Evolutionary conservation across 768 basidiomycete genomes (phyloP), one percentile per base, ranked within the genome.

Genomic region (Boletellus sp.): DNA sequence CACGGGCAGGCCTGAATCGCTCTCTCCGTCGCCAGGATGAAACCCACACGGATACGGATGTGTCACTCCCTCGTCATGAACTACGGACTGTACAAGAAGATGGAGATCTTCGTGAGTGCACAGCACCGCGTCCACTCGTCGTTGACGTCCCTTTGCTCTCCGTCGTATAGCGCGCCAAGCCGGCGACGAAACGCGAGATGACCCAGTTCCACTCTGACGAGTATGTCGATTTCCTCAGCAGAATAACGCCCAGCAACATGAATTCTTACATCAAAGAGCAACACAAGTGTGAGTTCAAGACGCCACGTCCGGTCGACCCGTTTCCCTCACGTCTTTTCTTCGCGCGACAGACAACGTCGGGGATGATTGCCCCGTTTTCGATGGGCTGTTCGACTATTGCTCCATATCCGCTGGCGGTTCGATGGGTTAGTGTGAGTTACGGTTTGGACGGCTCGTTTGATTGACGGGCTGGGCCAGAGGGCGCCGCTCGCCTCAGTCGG

Each of bases 31-130:
- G 11, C 12, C 39, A 93, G 90, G 32, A 96, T 96, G 94, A 95
- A 96, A 65, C 95, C 95, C 6, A 97, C 95, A 19, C 81, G 96
- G 32, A 96, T 98, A 75, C 85, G 95, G 59, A 99, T 99, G 96
- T 97, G 94, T 66, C 96, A 99, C 72, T 94, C 94, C 11, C 78
- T 99, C 45, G 96, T 99, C 48, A 99, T 99, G 96, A 99, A 98
- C 72, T 97, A 97, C 68, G 94, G 94, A 17, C 73, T 99, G 16
- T 99, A 99, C 76, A 97, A 97, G 72, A 94, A 94, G 72, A 99
- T 99, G 96, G 96, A 99, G 70, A 99, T 99, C 57, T 99, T 97
- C 61, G 96, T 97, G 64, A 60, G 96, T 78, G 20, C 41, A 33
- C 16, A 26, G 46, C 20, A 6, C 17, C 24, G 6, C 33, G n/a